These are phyloP conservation scores for Bimuria novae-zelandiae DNA, from an alignment of 2,329 filamentous ascomycete species.

Conservation along the genomic window DNA sequence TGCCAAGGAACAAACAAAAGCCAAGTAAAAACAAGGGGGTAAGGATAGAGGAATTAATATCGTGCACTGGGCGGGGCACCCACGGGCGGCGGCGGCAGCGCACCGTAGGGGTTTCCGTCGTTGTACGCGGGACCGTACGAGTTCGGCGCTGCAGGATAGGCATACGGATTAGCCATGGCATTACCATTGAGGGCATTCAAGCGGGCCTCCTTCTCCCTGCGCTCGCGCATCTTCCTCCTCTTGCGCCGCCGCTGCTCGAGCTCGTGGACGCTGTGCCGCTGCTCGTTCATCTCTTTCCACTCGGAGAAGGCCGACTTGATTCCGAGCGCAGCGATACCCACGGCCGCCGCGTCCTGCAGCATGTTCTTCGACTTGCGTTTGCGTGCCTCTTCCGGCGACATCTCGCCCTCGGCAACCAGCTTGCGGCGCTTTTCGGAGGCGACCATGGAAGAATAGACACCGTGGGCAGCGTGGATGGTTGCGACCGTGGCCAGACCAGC, in stretches of 20 bases:
- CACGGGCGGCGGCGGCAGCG: constrained; percentile 48
- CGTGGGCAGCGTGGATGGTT: constrained; percentile 71
- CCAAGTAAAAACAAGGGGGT: background rate
- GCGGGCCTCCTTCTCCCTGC: constrained; percentile 52
- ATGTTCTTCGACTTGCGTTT: constrained; percentile 67
- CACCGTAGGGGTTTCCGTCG: constrained; percentile 53
- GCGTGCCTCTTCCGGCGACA: constrained; percentile 64
- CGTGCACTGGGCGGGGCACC: constrained; percentile 34
- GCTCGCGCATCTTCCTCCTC: constrained; percentile 50
- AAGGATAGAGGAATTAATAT: constrained; percentile 27
- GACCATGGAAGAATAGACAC: constrained; percentile 66
- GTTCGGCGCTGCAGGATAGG: constrained; percentile 44
- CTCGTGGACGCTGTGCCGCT: constrained; percentile 60
- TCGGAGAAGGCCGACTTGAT: constrained; percentile 69
- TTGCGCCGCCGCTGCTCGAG: constrained; percentile 57
- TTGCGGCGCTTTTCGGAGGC: constrained; percentile 65
- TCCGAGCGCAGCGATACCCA: constrained; percentile 69
- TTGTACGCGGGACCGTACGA: constrained; percentile 48
- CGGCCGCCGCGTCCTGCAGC: constrained; percentile 66
- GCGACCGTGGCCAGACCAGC: constrained; percentile 69
- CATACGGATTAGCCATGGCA: constrained; percentile 43
- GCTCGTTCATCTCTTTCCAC: constrained; percentile 70
- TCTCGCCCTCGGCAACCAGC: constrained; percentile 66
- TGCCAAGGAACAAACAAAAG: background rate
- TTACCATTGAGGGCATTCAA: constrained; percentile 46